These are phyloP conservation scores for Trichoderma endophyticum DNA, from an alignment of 2,329 filamentous ascomycete species.

Conservation along the genomic window DNA sequence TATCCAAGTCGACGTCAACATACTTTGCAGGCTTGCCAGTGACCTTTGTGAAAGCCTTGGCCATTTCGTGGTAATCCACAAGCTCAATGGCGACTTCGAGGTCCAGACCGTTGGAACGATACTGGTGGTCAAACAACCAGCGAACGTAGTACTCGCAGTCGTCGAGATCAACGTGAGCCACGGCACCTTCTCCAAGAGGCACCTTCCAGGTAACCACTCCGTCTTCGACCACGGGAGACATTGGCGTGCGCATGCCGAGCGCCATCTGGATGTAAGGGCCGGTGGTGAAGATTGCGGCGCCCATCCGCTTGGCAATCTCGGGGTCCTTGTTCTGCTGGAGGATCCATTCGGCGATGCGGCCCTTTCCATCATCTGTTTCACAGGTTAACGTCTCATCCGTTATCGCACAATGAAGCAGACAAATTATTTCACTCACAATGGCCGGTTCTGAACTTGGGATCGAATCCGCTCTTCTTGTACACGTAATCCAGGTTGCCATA, in stretches of 20 bases:
- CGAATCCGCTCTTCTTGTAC: conserved; percentile 46
- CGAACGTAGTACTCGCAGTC: conserved; percentile 46
- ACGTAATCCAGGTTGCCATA: conserved; percentile 50
- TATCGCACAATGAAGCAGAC: too few species aligned
- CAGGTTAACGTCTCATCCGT: too few species aligned
- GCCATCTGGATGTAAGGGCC: conserved; percentile 48
- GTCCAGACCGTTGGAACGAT: conserved; percentile 43
- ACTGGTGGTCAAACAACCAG: conserved; percentile 47
- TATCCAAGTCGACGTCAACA: conserved; percentile 35
- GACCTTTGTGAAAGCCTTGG: conserved; percentile 40
- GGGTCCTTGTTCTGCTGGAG: conserved; percentile 36
- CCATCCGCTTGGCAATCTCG: conserved; percentile 29
- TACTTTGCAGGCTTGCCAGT: conserved; percentile 42
- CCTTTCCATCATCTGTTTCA: conserved; percentile 39
- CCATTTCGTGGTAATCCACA: conserved; percentile 39
- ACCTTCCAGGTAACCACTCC: conserved; percentile 41
- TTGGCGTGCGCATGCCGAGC: conserved; percentile 34
- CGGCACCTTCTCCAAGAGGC: conserved; percentile 39
- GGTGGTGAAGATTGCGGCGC: conserved; percentile 38
- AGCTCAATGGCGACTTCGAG: conserved; percentile 44
- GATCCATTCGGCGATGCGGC: conserved; percentile 44
- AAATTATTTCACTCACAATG: conserved; percentile 33
- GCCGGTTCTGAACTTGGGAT: conserved; percentile 43
- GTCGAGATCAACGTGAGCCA: conserved; percentile 43
- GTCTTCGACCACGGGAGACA: conserved; percentile 40